Base-by-base conservation (phyloP, 495 filamentous ascomycete species). In the Podospora sp. region DNA sequence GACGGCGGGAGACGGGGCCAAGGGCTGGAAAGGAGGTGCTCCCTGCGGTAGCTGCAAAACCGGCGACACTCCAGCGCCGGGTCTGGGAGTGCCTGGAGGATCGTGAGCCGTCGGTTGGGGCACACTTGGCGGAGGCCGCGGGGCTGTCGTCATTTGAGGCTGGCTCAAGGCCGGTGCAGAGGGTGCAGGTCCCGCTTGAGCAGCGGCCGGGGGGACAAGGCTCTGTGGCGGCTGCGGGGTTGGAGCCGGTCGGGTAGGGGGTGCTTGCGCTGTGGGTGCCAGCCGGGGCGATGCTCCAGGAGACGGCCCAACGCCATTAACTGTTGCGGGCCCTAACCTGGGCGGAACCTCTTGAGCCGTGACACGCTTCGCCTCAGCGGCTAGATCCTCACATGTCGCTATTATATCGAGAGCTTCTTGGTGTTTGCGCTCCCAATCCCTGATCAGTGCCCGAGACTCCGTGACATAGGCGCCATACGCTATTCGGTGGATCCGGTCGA, bases 391-490 rank as follows among this genome's bases (percentile, higher is more conserved):
- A 33, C 25, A n/a, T 33, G 25, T 33, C 27, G 9, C 5, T 14
- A 46, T 22, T 14, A 29, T 50, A 80, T 78, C 68, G 92, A 86
- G 65, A 96, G 85, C 65, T 87, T 87, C 12, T 60, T 81, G 79
- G 57, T 79, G 83, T 79, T 97, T 95, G 65, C 94, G 88, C 46
- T 90, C 85, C n/a, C n/a, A n/a, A n/a, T n/a, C n/a, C 66, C 84
- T 83, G 65, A 99, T 94, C 70, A 89, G 84, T 55, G 79, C 76
- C 5, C 92, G 85, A 20, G 89, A 82, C 51, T 88, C 76, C 36
- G 88, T 87, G 60, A 88, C 84, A 73, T 97, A 97, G 64, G 85
- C 79, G 16, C 87, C 83, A 71, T 96, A 94, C 8, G 97, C 79
- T 65, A 89, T 87, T 49, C 86, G 82, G 33, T 93, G 86, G 6